A percentile compares a stretch with the other conserved stretches of the same genome.
Evolutionary conservation across 495 filamentous ascomycete species (phyloP).

Genomic region (Massariosphaeria phaeospora): DNA sequence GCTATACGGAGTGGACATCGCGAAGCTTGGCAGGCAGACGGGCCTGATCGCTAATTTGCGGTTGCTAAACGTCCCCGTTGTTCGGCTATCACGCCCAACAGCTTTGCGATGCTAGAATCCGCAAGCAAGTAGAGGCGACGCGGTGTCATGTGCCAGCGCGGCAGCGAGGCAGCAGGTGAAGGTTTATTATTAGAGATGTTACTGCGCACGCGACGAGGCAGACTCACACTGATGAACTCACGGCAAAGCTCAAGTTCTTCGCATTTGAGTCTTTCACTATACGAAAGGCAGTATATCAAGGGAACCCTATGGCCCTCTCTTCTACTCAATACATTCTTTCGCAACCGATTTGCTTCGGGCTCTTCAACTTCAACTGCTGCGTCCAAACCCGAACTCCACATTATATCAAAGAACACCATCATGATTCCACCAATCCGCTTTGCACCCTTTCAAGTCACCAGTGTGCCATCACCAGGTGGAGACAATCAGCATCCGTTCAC

Average conservation of each 20-base stretch:
- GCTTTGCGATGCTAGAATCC: not conserved
- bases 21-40: conserved; percentile 10
- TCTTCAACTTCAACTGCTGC: not conserved
- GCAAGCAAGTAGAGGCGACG: conserved; percentile 9
- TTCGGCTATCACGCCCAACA: conserved; percentile 6
- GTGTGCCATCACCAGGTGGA: conserved; percentile 12
- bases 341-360: not conserved
- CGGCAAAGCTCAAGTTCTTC: not conserved
- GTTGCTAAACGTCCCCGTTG: conserved; percentile 13
- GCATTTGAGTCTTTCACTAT: not conserved
- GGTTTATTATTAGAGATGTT: conserved; percentile 2
- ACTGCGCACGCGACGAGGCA: not conserved
- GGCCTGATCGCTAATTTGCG: not conserved
- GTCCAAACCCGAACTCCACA: not conserved
- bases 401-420: not conserved
- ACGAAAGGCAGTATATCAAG: not conserved
- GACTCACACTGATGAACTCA: not conserved
- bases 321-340: not conserved
- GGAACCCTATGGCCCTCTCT: too few species aligned
- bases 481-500: conserved; percentile 12
- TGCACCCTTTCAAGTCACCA: conserved; percentile 16
- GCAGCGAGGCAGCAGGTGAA: not conserved
- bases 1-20: too few species aligned
- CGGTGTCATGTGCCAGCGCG: conserved; percentile 26
- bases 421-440: conserved; percentile 23